Evolutionary conservation across 352 stramenopile genomes (phyloP).

Genomic region (Pythium brachiatum): DNA sequence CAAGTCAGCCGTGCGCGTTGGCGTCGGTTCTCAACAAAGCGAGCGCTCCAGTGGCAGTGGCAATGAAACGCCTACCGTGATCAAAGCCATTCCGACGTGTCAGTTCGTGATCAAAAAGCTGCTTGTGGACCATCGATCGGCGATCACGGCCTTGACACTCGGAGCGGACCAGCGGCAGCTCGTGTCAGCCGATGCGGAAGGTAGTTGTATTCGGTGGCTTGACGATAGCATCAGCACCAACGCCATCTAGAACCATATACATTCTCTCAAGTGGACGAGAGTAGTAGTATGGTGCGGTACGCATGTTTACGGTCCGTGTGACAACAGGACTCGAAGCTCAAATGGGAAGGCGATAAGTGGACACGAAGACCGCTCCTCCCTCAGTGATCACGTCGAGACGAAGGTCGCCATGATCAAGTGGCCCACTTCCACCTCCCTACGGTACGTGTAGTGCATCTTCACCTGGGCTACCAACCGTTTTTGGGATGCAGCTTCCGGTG

Average conservation of each 20-base stretch:
- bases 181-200: conserved; percentile 61
- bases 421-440: neutral
- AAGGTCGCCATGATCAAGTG: neutral
- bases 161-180: conserved; percentile 63
- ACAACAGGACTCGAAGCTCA: neutral
- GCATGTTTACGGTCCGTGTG: neutral
- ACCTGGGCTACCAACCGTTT: neutral
- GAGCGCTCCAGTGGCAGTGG: neutral
- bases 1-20: conserved; percentile 12
- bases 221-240: conserved; percentile 72
- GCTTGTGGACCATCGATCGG: conserved; percentile 57
- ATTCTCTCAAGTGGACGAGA: neutral
- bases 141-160: conserved; percentile 59
- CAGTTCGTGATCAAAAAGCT: conserved; percentile 78
- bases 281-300: neutral
- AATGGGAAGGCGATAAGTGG: neutral
- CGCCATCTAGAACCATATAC: conserved; percentile 35
- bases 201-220: conserved; percentile 76
- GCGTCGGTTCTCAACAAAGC: neutral
- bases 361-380: neutral
- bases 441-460: neutral
- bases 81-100: conserved; percentile 59
- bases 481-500: neutral
- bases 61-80: conserved; percentile 2
- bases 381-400: neutral